These are phyloP conservation scores for Neurospora intermedia DNA, from an alignment of 495 filamentous ascomycete species.

Conservation along the genomic window DNA sequence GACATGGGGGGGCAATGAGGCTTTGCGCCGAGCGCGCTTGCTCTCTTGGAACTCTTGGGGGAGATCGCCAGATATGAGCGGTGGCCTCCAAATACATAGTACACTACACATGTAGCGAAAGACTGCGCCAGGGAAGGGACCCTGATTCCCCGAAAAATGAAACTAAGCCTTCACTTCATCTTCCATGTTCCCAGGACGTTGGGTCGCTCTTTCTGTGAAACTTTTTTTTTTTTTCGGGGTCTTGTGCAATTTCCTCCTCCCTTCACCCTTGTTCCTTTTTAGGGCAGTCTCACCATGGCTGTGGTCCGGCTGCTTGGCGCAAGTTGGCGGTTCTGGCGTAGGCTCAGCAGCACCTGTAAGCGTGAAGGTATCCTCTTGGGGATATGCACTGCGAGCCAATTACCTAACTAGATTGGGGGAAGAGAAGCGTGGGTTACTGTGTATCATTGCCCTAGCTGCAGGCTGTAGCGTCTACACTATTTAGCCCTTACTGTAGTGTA, in stretches of 20 bases:
- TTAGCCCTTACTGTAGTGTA: not conserved
- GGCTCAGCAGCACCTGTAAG: not conserved
- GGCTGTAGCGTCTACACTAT: not conserved
- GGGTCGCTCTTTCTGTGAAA: not conserved
- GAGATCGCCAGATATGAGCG: not conserved
- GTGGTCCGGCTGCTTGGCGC: not conserved
- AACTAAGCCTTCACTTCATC: not conserved
- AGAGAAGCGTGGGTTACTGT: not conserved
- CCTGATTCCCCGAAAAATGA: not conserved
- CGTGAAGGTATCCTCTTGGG: not conserved
- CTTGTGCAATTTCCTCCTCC: not conserved
- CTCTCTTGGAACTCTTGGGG: not conserved
- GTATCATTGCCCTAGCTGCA: not conserved
- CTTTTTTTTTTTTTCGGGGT: not conserved
- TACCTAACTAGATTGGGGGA: not conserved
- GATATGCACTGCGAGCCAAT: not conserved
- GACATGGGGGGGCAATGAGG: not conserved
- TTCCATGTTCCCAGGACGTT: not conserved
- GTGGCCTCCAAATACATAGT: not conserved
- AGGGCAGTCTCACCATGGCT: not conserved
- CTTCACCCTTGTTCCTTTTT: not conserved
- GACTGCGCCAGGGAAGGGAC: not conserved
- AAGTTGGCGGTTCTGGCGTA: not conserved
- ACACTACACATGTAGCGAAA: not conserved
- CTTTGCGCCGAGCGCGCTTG: not conserved